phyloP scores from a whole-genome alignment of 805 yeast genomes.

The Brettanomyces custersianus region DNA sequence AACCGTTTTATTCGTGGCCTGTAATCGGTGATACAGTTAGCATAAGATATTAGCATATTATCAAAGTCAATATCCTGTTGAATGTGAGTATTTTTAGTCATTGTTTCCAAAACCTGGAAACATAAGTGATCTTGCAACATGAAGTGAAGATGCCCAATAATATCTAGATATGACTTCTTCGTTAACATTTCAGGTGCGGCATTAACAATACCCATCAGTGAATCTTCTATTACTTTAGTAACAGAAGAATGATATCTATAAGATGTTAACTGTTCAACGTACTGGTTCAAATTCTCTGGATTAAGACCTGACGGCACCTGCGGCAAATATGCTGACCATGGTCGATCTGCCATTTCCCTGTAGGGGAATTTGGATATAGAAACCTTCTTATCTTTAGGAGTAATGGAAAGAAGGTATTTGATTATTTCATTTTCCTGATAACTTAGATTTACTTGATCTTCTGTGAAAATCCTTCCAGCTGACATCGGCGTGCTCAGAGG shows the following conservation, averaged over 20 bases:
- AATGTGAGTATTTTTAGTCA: conserved; percentile 13
- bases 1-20: conserved; percentile 12
- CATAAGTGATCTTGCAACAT: conserved; percentile 10
- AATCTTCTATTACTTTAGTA: conserved; percentile 8
- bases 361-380: conserved; percentile 11
- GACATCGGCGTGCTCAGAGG: too few relatives aligned
- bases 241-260: conserved; percentile 11
- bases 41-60: conserved; percentile 15
- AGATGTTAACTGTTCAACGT: conserved; percentile 12
- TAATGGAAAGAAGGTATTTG: too few relatives aligned
- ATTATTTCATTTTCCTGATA: too few relatives aligned
- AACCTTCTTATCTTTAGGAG: too few relatives aligned
- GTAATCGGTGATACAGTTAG: conserved; percentile 10
- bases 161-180: conserved; percentile 13
- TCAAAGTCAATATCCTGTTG: conserved; percentile 21
- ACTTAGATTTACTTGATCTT: too few relatives aligned
- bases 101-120: conserved; percentile 12
- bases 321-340: conserved; percentile 12
- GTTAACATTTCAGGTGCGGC: conserved; percentile 10
- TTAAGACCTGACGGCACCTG: conserved; percentile 6
- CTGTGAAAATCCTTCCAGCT: too few relatives aligned
- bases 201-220: conserved; percentile 9
- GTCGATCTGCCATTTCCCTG: conserved; percentile 14
- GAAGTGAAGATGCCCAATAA: conserved; percentile 15
- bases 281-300: conserved; percentile 9